Conservation (phyloP, 495 filamentous ascomycete species). For the Hypomontagnella submonticulosa region DNA sequence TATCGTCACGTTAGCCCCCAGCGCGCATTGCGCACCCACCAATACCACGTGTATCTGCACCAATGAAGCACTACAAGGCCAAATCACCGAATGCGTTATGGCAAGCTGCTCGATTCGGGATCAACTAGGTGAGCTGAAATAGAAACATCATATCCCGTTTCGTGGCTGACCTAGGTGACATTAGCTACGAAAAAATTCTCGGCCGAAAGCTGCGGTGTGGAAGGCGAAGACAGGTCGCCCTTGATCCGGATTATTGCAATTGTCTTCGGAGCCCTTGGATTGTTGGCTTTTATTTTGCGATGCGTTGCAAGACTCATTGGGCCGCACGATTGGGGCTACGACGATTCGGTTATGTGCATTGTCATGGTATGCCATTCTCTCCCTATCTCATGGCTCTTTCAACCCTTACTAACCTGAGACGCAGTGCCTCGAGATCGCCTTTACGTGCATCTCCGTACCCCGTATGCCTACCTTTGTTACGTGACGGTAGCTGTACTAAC, state of each 20-base stretch:
- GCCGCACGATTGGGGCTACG: conserved; percentile 34
- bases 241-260: conserved; percentile 31
- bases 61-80: conserved; percentile 37
- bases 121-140: conserved; percentile 40
- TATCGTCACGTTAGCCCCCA: conserved; percentile 23
- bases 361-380: conserved; percentile 31
- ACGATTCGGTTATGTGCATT: conserved; percentile 39
- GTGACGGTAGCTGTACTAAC: conserved; percentile 2
- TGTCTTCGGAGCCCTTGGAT: conserved; percentile 28
- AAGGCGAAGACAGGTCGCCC: conserved; percentile 27
- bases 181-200: conserved; percentile 43
- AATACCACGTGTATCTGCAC: conserved; percentile 51
- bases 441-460: conserved; percentile 24
- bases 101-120: conserved; percentile 47
- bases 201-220: conserved; percentile 29
- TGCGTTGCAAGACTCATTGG: conserved; percentile 33
- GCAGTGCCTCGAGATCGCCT: conserved; percentile 25
- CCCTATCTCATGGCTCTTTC: not conserved
- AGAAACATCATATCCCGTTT: not conserved
- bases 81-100: conserved; percentile 47
- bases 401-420: conserved; percentile 12
- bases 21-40: conserved; percentile 44
- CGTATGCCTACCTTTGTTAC: conserved; percentile 16
- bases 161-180: conserved; percentile 9
- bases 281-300: conserved; percentile 38